phyloP scores from a whole-genome alignment of 2,329 filamentous ascomycete genomes.

The Exserohilum turcica region DNA sequence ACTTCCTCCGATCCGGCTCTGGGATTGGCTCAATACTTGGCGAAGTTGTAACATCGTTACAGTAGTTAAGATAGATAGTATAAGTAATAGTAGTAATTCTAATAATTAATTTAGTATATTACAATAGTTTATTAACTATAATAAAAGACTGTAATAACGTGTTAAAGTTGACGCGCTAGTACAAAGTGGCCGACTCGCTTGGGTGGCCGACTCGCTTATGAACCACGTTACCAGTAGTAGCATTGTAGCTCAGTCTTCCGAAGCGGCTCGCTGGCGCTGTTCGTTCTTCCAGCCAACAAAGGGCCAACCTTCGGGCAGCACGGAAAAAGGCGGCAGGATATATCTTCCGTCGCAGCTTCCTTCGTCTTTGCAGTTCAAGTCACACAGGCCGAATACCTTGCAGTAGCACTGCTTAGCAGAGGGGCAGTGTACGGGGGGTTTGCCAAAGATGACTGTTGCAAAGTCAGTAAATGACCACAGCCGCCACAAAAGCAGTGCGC shows the following conservation, averaged over 20 bases:
- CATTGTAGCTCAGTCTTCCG: constrained; percentile 24
- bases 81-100: too few species aligned
- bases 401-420: constrained; percentile 68
- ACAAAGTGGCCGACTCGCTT: too few species aligned
- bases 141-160: too few species aligned
- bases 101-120: too few species aligned
- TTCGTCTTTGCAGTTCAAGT: constrained; percentile 49
- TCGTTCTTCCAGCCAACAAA: constrained; percentile 59
- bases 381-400: constrained; percentile 67
- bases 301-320: constrained; percentile 67
- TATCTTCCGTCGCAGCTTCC: constrained; percentile 63
- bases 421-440: constrained; percentile 62
- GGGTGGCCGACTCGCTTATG: too few species aligned
- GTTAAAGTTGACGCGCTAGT: too few species aligned
- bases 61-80: too few species aligned
- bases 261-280: constrained; percentile 25
- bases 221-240: too few species aligned
- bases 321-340: constrained; percentile 61
- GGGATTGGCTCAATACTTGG: too few species aligned
- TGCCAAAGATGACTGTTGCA: constrained; percentile 45
- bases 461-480: constrained; percentile 21
- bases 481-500: background rate
- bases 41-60: too few species aligned
- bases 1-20: too few species aligned
- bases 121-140: too few species aligned